Percentiles rank a stretch among this genome's conserved stretches.
These are phyloP conservation scores for Saccharomyces paradoxus DNA, from an alignment of 805 yeast genomes.

Conservation along the genomic window DNA sequence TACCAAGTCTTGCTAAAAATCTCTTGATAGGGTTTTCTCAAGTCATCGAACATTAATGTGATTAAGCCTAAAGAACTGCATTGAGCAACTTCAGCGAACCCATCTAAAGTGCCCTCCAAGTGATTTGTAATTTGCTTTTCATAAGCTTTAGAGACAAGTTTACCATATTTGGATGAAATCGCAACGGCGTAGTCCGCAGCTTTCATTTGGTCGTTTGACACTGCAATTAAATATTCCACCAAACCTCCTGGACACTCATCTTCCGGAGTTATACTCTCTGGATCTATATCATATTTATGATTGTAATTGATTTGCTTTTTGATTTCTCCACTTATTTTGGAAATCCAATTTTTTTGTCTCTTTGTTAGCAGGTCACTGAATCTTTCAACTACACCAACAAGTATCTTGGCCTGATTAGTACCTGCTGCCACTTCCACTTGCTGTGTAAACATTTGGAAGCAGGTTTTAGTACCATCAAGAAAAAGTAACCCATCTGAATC, in stretches of 20 bases:
- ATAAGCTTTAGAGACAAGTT: constrained; percentile 59
- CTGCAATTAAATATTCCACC: constrained; percentile 70
- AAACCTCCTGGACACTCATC: constrained; percentile 61
- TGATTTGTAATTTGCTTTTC: constrained; percentile 48
- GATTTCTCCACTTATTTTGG: constrained; percentile 47
- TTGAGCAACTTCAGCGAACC: constrained; percentile 68
- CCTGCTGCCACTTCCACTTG: constrained; percentile 85
- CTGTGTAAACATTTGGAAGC: constrained; percentile 78
- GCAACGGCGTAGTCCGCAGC: constrained; percentile 65
- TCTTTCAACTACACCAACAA: constrained; percentile 68
- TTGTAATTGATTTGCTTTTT: constrained; percentile 31
- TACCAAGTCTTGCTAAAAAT: constrained; percentile 70
- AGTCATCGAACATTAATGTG: constrained; percentile 63
- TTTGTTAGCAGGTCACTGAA: constrained; percentile 53
- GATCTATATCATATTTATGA: constrained; percentile 25
- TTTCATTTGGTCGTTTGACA: constrained; percentile 76
- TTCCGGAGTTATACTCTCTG: constrained; percentile 32
- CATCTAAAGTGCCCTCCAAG: constrained; percentile 62
- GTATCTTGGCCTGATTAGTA: constrained; percentile 69
- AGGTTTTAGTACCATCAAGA: constrained; percentile 69
- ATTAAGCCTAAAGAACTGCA: constrained; percentile 48
- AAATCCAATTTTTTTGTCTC: constrained; percentile 58
- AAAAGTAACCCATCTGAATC: constrained; percentile 59
- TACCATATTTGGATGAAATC: constrained; percentile 54
- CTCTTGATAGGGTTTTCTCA: constrained; percentile 49